Conservation (phyloP, 176 grass and related monocot species). For the Rhynchospora pubera region DNA sequence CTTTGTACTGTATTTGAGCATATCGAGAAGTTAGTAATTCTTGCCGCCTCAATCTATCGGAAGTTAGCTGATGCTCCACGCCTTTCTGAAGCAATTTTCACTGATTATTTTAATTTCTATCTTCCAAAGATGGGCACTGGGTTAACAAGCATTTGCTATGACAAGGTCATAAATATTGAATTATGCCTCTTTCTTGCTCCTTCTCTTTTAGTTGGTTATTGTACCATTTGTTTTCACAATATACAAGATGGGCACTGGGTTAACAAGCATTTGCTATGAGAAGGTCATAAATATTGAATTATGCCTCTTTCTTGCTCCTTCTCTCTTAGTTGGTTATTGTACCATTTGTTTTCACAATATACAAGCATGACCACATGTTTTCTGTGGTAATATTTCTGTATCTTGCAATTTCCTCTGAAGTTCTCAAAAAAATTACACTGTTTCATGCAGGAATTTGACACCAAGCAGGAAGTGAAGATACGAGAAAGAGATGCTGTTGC, state of each 20-base stretch:
- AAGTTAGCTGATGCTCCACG: constrained; percentile 62
- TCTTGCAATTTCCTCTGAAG: background rate
- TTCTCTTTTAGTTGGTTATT: too few species aligned
- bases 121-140: constrained; percentile 82
- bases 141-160: constrained; percentile 73
- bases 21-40: constrained; percentile 84
- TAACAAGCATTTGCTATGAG: constrained; percentile 47
- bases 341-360: background rate
- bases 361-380: too few species aligned
- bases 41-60: constrained; percentile 68
- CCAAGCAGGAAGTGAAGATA: constrained; percentile 55
- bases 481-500: constrained; percentile 63
- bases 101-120: constrained; percentile 79
- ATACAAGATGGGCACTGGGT: constrained; percentile 38
- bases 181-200: background rate
- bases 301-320: background rate
- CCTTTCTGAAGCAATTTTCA: constrained; percentile 67
- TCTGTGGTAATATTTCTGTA: background rate
- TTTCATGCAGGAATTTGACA: constrained; percentile 58
- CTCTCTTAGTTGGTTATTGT: too few species aligned
- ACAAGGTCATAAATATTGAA: constrained; percentile 50
- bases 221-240: background rate
- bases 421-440: constrained; percentile 9
- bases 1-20: constrained; percentile 83
- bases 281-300: constrained; percentile 47